Conservation (phyloP, 2,329 filamentous ascomycete genomes). For the Graphilbum sp. region DNA sequence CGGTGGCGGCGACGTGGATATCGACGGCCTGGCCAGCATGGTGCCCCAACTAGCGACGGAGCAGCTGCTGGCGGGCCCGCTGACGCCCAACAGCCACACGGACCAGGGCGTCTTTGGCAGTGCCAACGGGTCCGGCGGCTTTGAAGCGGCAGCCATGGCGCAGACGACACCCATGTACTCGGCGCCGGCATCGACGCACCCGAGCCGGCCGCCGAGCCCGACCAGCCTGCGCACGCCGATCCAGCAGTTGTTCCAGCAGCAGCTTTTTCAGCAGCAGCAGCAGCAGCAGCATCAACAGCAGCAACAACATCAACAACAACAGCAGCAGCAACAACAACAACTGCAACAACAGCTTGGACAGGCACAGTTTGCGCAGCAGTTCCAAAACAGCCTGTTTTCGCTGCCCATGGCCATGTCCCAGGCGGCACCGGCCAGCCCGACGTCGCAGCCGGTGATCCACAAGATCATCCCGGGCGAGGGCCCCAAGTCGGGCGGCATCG, state of each 20-base stretch:
- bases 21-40: conserved; percentile 9
- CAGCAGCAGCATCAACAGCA: conserved; percentile 16
- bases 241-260: conserved; percentile 24
- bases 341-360: no score
- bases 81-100: conserved; percentile 49
- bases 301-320: conserved; percentile 18
- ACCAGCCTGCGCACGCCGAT: conserved; percentile 31
- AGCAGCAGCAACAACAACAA: conserved; percentile 16
- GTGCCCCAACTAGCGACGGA: conserved; percentile 5
- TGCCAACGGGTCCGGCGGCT: conserved; percentile 40
- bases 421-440: conserved; percentile 8
- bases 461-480: conserved; percentile 75
- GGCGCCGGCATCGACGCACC: conserved; percentile 53
- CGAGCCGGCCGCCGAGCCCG: conserved; percentile 66
- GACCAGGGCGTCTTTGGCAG: conserved; percentile 43
- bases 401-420: conserved; percentile 27
- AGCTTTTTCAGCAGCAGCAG: conserved; percentile 16
- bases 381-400: conserved; percentile 32
- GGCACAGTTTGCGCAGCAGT: conserved; percentile 28
- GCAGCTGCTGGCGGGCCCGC: conserved; percentile 29
- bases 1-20: conserved; percentile 9
- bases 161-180: conserved; percentile 45
- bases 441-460: conserved; percentile 45
- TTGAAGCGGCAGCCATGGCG: conserved; percentile 48
- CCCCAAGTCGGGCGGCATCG: conserved; percentile 66